Conservation (phyloP, 208 protist genomes). For the Zelonia costaricensis region DNA sequence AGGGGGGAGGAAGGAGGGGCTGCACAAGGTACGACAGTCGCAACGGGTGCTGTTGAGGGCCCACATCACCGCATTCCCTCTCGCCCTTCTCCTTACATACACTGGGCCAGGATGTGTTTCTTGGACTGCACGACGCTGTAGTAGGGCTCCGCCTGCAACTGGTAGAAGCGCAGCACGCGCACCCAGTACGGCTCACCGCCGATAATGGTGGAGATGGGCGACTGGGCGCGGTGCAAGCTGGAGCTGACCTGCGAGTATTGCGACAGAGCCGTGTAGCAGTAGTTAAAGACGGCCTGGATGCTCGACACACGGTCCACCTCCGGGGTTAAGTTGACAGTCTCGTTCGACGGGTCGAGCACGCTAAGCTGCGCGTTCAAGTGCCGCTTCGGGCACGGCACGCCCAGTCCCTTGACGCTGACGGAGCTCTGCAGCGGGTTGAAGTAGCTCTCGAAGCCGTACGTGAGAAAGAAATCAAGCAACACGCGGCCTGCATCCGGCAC, state of each 20-base stretch:
- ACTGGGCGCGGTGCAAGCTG: constrained; percentile 40
- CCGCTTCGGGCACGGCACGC: constrained; percentile 16
- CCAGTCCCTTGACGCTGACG: constrained; percentile 27
- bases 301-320: constrained; percentile 31
- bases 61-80: too few relatives aligned
- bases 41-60: too few relatives aligned
- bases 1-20: too few relatives aligned
- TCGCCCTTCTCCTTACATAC: constrained; percentile 7
- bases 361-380: constrained; percentile 39
- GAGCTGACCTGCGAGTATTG: constrained; percentile 34
- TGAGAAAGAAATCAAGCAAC: constrained; percentile 49
- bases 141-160: constrained; percentile 39
- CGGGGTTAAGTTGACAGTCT: constrained; percentile 30
- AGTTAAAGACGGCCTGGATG: constrained; percentile 53
- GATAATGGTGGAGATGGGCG: constrained; percentile 45
- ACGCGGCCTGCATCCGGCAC: constrained; percentile 31
- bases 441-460: constrained; percentile 46
- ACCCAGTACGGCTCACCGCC: constrained; percentile 48
- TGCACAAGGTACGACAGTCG: too few relatives aligned
- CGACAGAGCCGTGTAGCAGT: constrained; percentile 46
- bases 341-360: constrained; percentile 36
- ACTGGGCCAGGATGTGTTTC: constrained; percentile 21
- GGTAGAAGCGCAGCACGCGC: constrained; percentile 40
- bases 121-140: constrained; percentile 24
- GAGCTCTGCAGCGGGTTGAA: constrained; percentile 34